phyloP scores from a whole-genome alignment of 1,284 basidiomycete species.

The Heterobasidion occidentale region DNA sequence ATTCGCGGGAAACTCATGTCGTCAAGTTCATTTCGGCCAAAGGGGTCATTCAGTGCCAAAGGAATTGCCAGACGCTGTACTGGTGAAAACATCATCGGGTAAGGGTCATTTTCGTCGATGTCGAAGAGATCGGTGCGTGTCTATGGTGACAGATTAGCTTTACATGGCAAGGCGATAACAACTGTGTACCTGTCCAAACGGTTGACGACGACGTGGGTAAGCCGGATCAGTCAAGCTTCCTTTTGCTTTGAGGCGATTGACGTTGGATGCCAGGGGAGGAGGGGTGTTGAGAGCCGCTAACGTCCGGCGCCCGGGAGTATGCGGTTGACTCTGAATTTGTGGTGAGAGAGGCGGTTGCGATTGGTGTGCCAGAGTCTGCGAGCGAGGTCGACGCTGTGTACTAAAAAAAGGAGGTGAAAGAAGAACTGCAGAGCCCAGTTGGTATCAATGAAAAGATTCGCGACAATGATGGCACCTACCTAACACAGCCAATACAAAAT shows the following conservation, averaged over 20 bases:
- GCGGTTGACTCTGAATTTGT: constrained; percentile 19
- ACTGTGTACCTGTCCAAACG: constrained; percentile 25
- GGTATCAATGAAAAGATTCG: constrained; percentile 4
- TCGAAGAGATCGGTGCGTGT: constrained; percentile 50
- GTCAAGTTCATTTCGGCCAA: constrained; percentile 19
- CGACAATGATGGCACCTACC: neutral
- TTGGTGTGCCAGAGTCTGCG: constrained; percentile 20
- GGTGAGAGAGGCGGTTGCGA: constrained; percentile 17
- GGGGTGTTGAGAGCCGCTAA: constrained; percentile 46
- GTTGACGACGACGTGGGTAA: constrained; percentile 50
- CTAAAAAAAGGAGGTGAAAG: constrained; percentile 47
- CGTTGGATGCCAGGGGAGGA: constrained; percentile 52
- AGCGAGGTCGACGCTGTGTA: constrained; percentile 52
- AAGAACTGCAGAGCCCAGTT: constrained; percentile 30
- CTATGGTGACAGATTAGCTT: constrained; percentile 23
- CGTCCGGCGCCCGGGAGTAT: constrained; percentile 25
- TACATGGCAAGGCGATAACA: constrained; percentile 3
- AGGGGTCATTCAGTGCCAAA: constrained; percentile 25
- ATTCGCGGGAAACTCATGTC: constrained; percentile 14
- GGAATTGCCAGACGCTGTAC: constrained; percentile 24
- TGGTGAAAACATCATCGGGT: constrained; percentile 35
- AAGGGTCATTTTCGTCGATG: constrained; percentile 62
- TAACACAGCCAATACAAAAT: neutral
- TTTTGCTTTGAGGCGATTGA: constrained; percentile 53
- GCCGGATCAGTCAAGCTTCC: constrained; percentile 69